Percentiles rank a stretch among this genome's conserved stretches.
Conservation (phyloP, 176 grass and related monocot genomes). For the Avena insularis region DNA sequence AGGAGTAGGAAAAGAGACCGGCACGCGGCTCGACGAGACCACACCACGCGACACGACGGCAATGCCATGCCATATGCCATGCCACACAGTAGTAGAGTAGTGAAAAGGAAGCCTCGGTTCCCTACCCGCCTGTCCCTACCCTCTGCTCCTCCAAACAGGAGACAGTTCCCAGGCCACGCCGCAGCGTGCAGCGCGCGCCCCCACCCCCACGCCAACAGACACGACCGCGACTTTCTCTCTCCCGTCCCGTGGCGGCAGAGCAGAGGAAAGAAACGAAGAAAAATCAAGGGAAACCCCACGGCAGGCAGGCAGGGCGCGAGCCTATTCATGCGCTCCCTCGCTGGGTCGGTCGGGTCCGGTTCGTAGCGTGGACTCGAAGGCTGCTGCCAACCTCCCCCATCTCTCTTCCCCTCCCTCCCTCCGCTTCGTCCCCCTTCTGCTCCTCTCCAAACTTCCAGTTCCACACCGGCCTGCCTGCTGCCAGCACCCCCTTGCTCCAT, state of each 20-base stretch:
- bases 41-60: too few relatives aligned
- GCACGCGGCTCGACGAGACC: too few relatives aligned
- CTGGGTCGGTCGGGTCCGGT: slow-evolving; percentile 27
- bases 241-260: not conserved
- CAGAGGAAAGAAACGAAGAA: not conserved
- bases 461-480: not conserved
- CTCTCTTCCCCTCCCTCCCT: not conserved
- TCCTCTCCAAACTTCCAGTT: not conserved
- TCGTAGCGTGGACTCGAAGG: slow-evolving; percentile 56
- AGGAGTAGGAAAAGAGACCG: too few relatives aligned
- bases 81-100: too few relatives aligned
- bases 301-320: not conserved
- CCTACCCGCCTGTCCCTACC: too few relatives aligned
- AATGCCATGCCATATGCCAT: too few relatives aligned
- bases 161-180: too few relatives aligned
- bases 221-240: not conserved
- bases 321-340: not conserved
- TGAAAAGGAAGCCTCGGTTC: too few relatives aligned
- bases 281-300: not conserved
- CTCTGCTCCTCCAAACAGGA: too few relatives aligned
- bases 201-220: not conserved
- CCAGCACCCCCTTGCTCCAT: too few relatives aligned
- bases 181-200: too few relatives aligned
- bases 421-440: not conserved
- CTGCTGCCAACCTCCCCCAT: not conserved